phyloP scores from a whole-genome alignment of 176 grass and related monocot species.

The Cymbopogon citratus region DNA sequence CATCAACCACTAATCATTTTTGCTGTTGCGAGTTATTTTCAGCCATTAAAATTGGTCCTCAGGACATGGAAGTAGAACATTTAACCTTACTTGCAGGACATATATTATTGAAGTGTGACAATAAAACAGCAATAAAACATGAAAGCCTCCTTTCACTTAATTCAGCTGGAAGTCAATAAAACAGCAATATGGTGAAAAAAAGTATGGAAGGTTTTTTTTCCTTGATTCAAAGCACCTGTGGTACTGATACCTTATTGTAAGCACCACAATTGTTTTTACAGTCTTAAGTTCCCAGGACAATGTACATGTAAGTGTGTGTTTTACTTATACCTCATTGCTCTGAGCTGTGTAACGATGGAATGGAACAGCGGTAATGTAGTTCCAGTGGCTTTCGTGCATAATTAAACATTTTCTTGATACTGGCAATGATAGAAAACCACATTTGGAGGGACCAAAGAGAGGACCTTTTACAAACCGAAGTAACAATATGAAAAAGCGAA shows the following conservation, averaged over 20 bases:
- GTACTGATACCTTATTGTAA: not conserved
- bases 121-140: too few relatives aligned
- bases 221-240: not conserved
- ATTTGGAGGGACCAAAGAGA: not conserved
- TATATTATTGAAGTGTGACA: not conserved
- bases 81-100: not conserved
- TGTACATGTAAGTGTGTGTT: not conserved
- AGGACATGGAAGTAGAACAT: not conserved
- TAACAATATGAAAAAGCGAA: not conserved
- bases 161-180: slow-evolving; percentile 1
- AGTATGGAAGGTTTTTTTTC: not conserved
- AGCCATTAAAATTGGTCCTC: not conserved
- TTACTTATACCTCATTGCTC: not conserved
- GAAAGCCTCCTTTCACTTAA: slow-evolving; percentile 31
- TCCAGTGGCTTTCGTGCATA: not conserved
- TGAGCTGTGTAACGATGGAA: not conserved
- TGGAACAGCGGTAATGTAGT: not conserved
- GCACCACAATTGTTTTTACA: not conserved
- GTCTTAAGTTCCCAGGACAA: not conserved
- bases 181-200: not conserved
- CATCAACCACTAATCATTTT: not conserved
- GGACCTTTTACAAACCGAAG: not conserved
- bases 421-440: not conserved
- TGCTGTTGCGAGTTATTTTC: not conserved
- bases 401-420: not conserved